Conservation (phyloP, 495 filamentous ascomycete species). For the Penicillium ucsense region DNA sequence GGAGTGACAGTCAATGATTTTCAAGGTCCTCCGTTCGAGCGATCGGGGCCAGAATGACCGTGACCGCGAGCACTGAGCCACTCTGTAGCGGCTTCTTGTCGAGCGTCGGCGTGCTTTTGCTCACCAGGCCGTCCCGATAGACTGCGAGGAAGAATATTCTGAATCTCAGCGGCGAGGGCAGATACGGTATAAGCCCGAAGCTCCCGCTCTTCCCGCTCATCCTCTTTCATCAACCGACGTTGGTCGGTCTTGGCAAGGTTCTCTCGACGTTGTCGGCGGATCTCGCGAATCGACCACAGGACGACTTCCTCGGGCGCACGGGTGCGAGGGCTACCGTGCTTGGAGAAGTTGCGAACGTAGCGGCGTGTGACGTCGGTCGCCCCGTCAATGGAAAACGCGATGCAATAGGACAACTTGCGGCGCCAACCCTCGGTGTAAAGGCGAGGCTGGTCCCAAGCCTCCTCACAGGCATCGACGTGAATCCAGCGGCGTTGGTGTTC, state of each 20-base stretch:
- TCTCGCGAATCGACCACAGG: constrained; percentile 80
- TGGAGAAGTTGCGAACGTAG: constrained; percentile 76
- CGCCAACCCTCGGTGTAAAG: constrained; percentile 92
- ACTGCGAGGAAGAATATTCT: constrained; percentile 40
- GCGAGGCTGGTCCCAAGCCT: constrained; percentile 87
- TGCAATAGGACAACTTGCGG: constrained; percentile 90
- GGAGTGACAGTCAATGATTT: background rate
- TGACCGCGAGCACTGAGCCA: constrained; percentile 51
- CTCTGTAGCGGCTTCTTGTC: constrained; percentile 53
- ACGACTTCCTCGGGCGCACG: constrained; percentile 80
- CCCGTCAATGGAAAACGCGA: constrained; percentile 93
- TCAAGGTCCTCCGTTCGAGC: constrained; percentile 28
- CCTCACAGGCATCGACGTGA: constrained; percentile 94
- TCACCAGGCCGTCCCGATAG: constrained; percentile 26
- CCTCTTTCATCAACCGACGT: constrained; percentile 78
- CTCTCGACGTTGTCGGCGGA: constrained; percentile 67
- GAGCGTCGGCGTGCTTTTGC: constrained; percentile 34
- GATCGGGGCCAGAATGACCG: constrained; percentile 31
- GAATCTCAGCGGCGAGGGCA: constrained; percentile 56
- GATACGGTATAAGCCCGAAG: constrained; percentile 64
- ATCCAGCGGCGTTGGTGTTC: constrained; percentile 90
- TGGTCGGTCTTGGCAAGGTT: constrained; percentile 72
- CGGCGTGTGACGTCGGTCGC: constrained; percentile 92
- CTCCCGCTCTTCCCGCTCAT: constrained; percentile 76
- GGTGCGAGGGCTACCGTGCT: constrained; percentile 61